phyloP scores from a whole-genome alignment of 2,329 filamentous ascomycete species.

The Cadophora sp. region DNA sequence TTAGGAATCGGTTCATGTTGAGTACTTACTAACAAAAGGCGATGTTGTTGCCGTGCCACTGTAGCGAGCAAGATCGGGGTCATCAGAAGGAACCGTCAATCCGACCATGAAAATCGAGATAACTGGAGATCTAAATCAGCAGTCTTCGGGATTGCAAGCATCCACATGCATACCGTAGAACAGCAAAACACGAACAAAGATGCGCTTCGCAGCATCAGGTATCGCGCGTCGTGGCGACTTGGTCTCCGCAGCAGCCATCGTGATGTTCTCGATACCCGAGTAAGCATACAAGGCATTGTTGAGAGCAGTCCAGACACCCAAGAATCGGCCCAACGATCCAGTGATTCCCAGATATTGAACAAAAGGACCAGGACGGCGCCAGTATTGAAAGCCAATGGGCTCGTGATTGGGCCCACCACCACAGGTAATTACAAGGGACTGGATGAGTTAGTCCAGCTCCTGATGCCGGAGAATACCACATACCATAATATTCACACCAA shows the following conservation, averaged over 20 bases:
- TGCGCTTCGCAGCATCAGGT: slow-evolving; percentile 56
- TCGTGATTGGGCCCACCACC: slow-evolving; percentile 66
- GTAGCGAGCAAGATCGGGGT: slow-evolving; percentile 50
- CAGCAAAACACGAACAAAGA: slow-evolving; percentile 61
- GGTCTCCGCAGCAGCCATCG: slow-evolving; percentile 62
- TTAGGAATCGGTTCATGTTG: no score
- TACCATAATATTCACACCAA: slow-evolving; percentile 67
- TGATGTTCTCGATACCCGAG: slow-evolving; percentile 57
- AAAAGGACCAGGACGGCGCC: slow-evolving; percentile 72
- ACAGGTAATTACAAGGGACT: slow-evolving; percentile 63
- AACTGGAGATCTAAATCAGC: slow-evolving; percentile 16
- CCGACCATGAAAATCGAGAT: slow-evolving; percentile 55
- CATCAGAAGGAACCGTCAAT: slow-evolving; percentile 63
- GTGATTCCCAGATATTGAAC: slow-evolving; percentile 71
- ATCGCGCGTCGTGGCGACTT: slow-evolving; percentile 58
- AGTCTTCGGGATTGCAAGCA: background rate
- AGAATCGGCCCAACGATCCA: slow-evolving; percentile 63
- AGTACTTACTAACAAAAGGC: slow-evolving; percentile 64
- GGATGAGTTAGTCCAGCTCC: background rate
- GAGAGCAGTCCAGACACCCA: slow-evolving; percentile 53
- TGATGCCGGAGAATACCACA: background rate
- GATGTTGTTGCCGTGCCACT: slow-evolving; percentile 55
- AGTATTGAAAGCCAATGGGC: slow-evolving; percentile 72
- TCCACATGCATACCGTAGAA: slow-evolving; percentile 50
- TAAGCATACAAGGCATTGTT: slow-evolving; percentile 51